A percentile compares a stretch with the other conserved stretches of the same genome.
Conservation (phyloP, 306 rosid genomes). For the Rosa rugosa region DNA sequence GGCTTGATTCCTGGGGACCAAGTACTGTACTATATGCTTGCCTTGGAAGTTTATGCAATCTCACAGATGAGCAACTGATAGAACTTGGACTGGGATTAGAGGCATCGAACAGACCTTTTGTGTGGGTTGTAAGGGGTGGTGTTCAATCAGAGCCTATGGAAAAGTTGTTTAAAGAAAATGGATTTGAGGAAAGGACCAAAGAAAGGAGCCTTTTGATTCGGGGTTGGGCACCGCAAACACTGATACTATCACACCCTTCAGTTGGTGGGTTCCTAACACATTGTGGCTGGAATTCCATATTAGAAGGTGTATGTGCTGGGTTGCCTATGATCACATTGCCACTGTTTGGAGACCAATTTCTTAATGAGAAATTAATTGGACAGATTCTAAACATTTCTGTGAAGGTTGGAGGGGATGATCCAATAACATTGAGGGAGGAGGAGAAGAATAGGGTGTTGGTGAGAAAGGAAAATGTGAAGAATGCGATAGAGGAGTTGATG, state of each 20-base stretch:
- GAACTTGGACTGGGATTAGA: conserved; percentile 37
- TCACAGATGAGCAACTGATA: conserved; percentile 4
- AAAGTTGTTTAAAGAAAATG: conserved; percentile 45
- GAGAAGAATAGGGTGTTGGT: conserved; percentile 12
- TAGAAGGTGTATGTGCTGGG: conserved; percentile 48
- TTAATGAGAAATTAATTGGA: conserved; percentile 29
- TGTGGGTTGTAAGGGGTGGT: conserved; percentile 29
- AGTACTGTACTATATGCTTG: conserved; percentile 52
- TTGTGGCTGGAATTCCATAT: conserved; percentile 11
- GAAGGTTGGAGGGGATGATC: conserved; percentile 42
- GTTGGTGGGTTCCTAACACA: conserved; percentile 43
- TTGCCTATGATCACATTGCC: conserved; percentile 59
- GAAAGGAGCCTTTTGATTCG: conserved; percentile 29
- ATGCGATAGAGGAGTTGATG: not conserved
- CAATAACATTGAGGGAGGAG: conserved; percentile 35
- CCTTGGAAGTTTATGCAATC: conserved; percentile 35
- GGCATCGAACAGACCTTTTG: conserved; percentile 26
- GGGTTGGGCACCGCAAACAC: conserved; percentile 53
- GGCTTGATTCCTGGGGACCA: conserved; percentile 52
- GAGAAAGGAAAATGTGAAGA: not conserved
- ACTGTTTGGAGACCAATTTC: conserved; percentile 42
- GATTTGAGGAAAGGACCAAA: conserved; percentile 44
- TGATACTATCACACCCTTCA: conserved; percentile 39
- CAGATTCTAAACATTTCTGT: conserved; percentile 36
- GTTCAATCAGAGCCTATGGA: conserved; percentile 24